A percentile compares a stretch with the other conserved stretches of the same genome.
Evolutionary conservation across 2,329 filamentous ascomycete genomes (phyloP).

Genomic region (Fusarium chaquense): DNA sequence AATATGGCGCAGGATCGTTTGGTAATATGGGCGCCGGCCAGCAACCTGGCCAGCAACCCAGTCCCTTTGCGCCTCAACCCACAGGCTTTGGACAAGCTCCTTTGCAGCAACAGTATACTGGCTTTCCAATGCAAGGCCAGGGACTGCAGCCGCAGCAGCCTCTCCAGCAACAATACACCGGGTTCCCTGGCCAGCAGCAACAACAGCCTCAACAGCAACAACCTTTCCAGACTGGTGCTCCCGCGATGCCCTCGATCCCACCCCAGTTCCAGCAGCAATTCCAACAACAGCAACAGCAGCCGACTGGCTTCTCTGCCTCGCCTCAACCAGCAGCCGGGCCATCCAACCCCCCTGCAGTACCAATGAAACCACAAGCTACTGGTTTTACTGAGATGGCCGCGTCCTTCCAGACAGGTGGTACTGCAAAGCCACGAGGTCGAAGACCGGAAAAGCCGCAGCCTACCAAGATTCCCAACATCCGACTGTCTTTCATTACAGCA

Average conservation of each 20-base stretch:
- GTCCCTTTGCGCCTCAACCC: conserved; percentile 68
- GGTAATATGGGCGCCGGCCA: conserved; percentile 56
- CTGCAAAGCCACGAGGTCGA: conserved; percentile 59
- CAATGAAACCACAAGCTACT: conserved; percentile 74
- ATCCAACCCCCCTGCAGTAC: conserved; percentile 66
- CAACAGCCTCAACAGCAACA: conserved; percentile 64
- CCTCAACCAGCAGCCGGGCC: conserved; percentile 63
- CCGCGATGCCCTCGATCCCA: conserved; percentile 70
- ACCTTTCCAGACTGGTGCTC: conserved; percentile 70
- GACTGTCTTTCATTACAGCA: conserved; percentile 94
- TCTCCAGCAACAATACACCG: conserved; percentile 76
- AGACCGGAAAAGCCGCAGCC: conserved; percentile 62
- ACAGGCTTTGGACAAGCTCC: conserved; percentile 68
- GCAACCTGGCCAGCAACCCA: conserved; percentile 62
- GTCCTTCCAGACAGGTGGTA: conserved; percentile 69
- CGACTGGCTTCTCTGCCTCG: conserved; percentile 60
- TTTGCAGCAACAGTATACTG: conserved; percentile 70
- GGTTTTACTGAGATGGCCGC: conserved; percentile 76
- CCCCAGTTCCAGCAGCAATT: conserved; percentile 71
- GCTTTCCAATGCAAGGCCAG: conserved; percentile 66
- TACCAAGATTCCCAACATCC: conserved; percentile 91
- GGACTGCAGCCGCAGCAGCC: conserved; percentile 69
- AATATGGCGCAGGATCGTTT: conserved; percentile 61
- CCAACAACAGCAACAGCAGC: conserved; percentile 61
- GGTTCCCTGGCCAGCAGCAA: conserved; percentile 65